phyloP scores from a whole-genome alignment of 1,284 basidiomycete species.

The Trametes versicolor region DNA sequence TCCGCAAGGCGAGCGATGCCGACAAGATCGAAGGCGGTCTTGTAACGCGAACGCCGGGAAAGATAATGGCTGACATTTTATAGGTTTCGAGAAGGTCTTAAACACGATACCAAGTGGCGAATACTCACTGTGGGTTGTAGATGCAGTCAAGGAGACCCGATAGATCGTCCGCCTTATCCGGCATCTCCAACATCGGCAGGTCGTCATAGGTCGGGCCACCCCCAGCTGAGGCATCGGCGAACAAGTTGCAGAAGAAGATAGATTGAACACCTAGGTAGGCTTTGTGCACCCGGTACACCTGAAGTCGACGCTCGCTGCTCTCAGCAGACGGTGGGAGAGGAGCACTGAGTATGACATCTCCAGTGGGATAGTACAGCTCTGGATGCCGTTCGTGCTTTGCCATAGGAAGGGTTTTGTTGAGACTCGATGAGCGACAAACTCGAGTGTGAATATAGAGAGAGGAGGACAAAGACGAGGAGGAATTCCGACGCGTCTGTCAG shows the following conservation, averaged over 20 bases:
- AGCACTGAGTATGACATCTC: not conserved
- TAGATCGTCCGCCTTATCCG: not conserved
- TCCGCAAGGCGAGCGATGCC: constrained; percentile 61
- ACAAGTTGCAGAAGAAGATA: not conserved
- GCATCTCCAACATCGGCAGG: not conserved
- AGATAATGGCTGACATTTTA: not conserved
- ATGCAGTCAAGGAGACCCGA: not conserved
- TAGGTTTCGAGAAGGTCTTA: not conserved
- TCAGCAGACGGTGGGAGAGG: not conserved
- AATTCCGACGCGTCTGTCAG: no score
- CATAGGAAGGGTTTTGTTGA: no score
- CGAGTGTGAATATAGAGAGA: no score
- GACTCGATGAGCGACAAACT: no score
- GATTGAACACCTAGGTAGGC: not conserved
- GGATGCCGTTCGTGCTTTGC: not conserved
- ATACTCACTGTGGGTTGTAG: not conserved
- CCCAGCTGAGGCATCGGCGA: not conserved
- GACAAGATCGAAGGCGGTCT: constrained; percentile 46
- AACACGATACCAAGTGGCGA: not conserved
- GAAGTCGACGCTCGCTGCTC: not conserved
- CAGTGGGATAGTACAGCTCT: not conserved
- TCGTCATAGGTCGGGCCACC: not conserved
- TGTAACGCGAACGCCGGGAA: not conserved
- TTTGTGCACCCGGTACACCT: not conserved
- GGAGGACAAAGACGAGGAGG: no score